Evolutionary conservation across 805 yeast species (phyloP).

Genomic region (Metschnikowia lunata): DNA sequence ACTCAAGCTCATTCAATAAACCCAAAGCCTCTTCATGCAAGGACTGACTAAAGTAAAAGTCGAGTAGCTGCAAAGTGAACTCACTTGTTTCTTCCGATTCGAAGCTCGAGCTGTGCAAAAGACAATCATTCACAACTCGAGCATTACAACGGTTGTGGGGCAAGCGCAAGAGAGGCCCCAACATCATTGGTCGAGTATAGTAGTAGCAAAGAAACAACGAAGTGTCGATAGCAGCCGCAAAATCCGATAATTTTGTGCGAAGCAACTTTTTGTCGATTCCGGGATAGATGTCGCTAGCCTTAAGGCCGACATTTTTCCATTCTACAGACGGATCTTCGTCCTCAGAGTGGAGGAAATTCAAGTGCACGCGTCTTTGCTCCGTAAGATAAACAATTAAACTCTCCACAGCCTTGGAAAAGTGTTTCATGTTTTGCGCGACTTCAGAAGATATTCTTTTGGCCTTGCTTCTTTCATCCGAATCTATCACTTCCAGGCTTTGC

Average conservation of each 20-base stretch:
- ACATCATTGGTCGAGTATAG: conserved; percentile 60
- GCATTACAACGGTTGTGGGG: conserved; percentile 69
- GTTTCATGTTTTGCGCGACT: conserved; percentile 17
- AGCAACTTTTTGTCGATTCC: conserved; percentile 19
- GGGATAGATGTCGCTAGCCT: conserved; percentile 41
- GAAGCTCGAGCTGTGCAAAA: conserved; percentile 34
- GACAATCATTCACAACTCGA: conserved; percentile 51
- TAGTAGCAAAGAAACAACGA: conserved; percentile 72
- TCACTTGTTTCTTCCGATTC: conserved; percentile 24
- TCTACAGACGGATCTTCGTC: conserved; percentile 22
- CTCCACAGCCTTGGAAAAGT: conserved; percentile 34
- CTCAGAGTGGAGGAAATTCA: conserved; percentile 29
- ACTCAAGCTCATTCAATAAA: conserved; percentile 40
- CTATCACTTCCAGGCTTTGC: neutral
- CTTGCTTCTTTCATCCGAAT: conserved; percentile 1
- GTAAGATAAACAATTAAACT: conserved; percentile 46
- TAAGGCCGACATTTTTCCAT: conserved; percentile 47
- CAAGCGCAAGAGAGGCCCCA: conserved; percentile 79
- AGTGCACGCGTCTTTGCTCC: conserved; percentile 48
- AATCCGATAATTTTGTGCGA: conserved; percentile 21
- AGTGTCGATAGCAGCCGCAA: conserved; percentile 63
- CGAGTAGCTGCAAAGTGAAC: conserved; percentile 65
- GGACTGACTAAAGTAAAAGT: conserved; percentile 63
- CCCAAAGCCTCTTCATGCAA: conserved; percentile 65
- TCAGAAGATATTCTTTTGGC: neutral